A percentile compares a stretch with the other conserved stretches of the same genome.
Evolutionary conservation across 306 rosid genomes (phyloP).

Genomic region (Gynostemma pentaphyllum): DNA sequence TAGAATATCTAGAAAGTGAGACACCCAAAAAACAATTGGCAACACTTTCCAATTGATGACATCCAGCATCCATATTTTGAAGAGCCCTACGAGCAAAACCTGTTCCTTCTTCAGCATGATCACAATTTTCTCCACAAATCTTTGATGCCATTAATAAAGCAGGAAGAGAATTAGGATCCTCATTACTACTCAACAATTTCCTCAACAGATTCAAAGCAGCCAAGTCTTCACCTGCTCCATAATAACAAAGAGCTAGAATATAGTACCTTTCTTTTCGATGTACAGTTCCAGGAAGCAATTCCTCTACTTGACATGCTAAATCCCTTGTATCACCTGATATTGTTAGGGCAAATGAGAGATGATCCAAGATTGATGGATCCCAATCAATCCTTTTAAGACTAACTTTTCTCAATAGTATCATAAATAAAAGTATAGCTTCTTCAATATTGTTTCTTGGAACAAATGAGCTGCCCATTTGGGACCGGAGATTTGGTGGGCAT

Average conservation of each 20-base stretch:
- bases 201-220: slow-evolving; percentile 63
- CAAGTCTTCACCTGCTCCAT: slow-evolving; percentile 58
- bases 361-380: slow-evolving; percentile 96
- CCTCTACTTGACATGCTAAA: slow-evolving; percentile 70
- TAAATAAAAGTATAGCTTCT: slow-evolving; percentile 86
- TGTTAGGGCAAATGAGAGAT: slow-evolving; percentile 78
- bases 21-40: slow-evolving; percentile 63
- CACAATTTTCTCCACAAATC: slow-evolving; percentile 54
- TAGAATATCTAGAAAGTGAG: slow-evolving; percentile 58
- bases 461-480: slow-evolving; percentile 63
- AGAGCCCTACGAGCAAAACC: slow-evolving; percentile 41
- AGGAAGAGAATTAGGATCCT: slow-evolving; percentile 56
- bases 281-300: slow-evolving; percentile 54
- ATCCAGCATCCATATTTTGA: slow-evolving; percentile 39
- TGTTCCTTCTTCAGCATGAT: slow-evolving; percentile 51
- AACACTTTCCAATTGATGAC: slow-evolving; percentile 50
- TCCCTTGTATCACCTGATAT: slow-evolving; percentile 66
- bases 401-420: slow-evolving; percentile 62
- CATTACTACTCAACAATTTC: slow-evolving; percentile 39
- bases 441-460: slow-evolving; percentile 79
- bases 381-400: slow-evolving; percentile 52
- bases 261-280: slow-evolving; percentile 42
- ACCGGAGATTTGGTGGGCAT: slow-evolving; percentile 69
- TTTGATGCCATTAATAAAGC: slow-evolving; percentile 74
- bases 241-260: slow-evolving; percentile 67